Evolutionary conservation across 2,329 filamentous ascomycete genomes (phyloP), one percentile per base, ranked within the genome.

Genomic region (Hypoxylon sp.): DNA sequence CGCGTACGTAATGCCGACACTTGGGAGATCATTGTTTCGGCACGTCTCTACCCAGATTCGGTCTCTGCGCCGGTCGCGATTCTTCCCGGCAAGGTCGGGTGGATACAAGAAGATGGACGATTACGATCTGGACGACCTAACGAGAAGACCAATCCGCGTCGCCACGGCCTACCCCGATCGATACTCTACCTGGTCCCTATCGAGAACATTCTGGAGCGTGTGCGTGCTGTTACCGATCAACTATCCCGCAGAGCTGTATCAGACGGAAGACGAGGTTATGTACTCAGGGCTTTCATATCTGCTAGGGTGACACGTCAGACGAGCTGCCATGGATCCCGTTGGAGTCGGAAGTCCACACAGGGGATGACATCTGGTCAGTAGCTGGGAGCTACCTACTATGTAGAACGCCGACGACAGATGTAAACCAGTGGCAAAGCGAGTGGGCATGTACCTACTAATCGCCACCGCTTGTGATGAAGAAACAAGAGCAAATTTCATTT

Each of bases 51-150:
- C 37, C n/a, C 37, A 41, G 37, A 1, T 41, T 17, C 37, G 37
- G n/a, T 41, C 37, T 41, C n/a, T 34, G 37, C 46, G 22, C 50
- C 17, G n/a, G 32, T 52, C 22, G 24, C 15, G 24, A 13, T 48
- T 13, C 32, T 15, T 59, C 28, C 55, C 46, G 15, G 34, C 46
- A 13, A 32, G 28, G 19, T 47, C 56, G 6, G 47, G 39, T 10
- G 39, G 60, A 19, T 63, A 59, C 20, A 52, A 28, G 17, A 30
- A 4, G 34, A 4, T 62, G 15, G 37, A 62, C 13, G 32, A 52
- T 28, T 49, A 62, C 49, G 59, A 62, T 22, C 20, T 58, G 11
- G 59, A 62, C n/a, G 50, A 50, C 15, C 26, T 48, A 17, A 10
- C 44, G 34, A 37, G n/a, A 24, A 34, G 17, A 20, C 50, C 59